phyloP scores from a whole-genome alignment of 345 rosid genomes.

The Eucalyptus urophylla region DNA sequence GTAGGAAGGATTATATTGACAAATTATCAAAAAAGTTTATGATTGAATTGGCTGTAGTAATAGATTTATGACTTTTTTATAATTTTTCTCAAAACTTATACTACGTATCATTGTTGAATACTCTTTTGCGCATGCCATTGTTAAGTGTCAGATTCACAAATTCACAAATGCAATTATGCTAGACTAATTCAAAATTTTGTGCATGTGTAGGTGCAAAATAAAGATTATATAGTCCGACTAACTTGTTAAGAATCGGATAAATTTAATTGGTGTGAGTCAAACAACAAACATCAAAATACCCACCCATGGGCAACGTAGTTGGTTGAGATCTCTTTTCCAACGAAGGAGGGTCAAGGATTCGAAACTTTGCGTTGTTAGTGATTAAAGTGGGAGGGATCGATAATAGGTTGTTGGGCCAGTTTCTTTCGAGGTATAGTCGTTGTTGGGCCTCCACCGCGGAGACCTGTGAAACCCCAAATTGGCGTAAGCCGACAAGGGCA shows the following conservation, averaged over 20 bases:
- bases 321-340: too few species aligned
- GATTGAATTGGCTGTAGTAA: too few species aligned
- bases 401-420: too few species aligned
- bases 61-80: too few species aligned
- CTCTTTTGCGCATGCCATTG: background rate
- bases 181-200: background rate
- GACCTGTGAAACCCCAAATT: too few species aligned
- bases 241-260: background rate
- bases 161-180: background rate
- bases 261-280: background rate
- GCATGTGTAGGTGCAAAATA: background rate
- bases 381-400: rapidly evolving
- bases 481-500: too few species aligned
- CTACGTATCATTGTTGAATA: background rate
- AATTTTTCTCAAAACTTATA: background rate
- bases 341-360: too few species aligned
- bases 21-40: too few species aligned
- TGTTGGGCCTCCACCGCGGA: too few species aligned
- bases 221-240: background rate
- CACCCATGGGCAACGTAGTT: rapidly evolving
- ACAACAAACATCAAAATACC: background rate
- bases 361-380: too few species aligned
- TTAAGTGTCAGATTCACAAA: background rate
- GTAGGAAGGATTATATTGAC: background rate
- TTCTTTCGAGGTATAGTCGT: rapidly evolving